These are phyloP conservation scores for Linderniella brevidens DNA, from an alignment of 257 asterid genomes.

Conservation along the genomic window DNA sequence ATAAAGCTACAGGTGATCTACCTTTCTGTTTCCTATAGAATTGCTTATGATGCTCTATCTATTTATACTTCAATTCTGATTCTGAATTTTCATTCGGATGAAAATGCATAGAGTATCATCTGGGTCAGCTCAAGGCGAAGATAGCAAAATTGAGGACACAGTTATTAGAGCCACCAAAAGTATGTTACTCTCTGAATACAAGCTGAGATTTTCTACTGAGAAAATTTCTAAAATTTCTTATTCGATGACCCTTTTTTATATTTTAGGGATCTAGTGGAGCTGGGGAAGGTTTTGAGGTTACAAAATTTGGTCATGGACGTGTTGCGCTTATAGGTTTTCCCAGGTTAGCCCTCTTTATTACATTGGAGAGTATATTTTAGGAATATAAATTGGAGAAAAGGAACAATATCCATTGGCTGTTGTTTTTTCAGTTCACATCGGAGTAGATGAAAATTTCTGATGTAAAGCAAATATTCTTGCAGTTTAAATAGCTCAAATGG, in stretches of 20 bases:
- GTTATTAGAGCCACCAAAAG: conserved; percentile 96
- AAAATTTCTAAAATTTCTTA: not conserved
- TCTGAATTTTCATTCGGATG: no score
- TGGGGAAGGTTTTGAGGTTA: conserved; percentile 99
- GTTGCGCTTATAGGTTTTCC: conserved; percentile 98
- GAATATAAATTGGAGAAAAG: not conserved
- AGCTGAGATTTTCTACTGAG: not conserved
- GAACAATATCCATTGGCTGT: no score
- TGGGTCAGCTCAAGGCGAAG: conserved; percentile 99
- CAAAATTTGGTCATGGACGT: conserved; percentile 95
- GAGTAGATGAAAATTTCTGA: no score
- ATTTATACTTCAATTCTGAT: not conserved
- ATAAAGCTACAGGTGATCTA: conserved; percentile 85
- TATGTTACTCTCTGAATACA: conserved; percentile 13
- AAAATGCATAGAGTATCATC: conserved; percentile 58
- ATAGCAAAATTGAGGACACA: conserved; percentile 98
- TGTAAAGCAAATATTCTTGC: not conserved
- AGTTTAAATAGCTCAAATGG: not conserved
- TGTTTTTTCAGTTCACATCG: no score
- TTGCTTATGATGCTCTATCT: not conserved
- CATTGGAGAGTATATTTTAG: conserved; percentile 4
- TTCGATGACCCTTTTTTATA: conserved; percentile 9
- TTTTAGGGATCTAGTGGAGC: conserved; percentile 89
- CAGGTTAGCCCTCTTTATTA: conserved; percentile 40
- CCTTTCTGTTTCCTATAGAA: not conserved